phyloP scores from a whole-genome alignment of 371 early-diverging fungal genomes.

The Syncephalis plumigaleata region DNA sequence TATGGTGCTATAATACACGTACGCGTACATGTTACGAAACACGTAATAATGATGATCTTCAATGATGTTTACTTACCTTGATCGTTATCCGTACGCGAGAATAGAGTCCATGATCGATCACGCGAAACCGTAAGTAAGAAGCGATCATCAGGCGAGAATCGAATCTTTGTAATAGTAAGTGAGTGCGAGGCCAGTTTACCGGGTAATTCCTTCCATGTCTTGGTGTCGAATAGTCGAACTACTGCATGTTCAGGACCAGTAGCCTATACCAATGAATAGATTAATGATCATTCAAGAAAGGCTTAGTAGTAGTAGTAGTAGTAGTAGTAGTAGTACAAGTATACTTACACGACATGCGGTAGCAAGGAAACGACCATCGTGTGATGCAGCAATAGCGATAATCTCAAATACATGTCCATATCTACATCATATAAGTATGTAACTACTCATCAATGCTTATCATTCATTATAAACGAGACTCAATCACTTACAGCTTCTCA shows the following conservation, averaged over 20 bases:
- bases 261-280: constrained; percentile 20
- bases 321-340: no score
- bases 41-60: not conserved
- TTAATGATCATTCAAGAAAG: not conserved
- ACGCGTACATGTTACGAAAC: constrained; percentile 2
- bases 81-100: constrained; percentile 24
- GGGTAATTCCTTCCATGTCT: constrained; percentile 48
- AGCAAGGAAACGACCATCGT: constrained; percentile 55
- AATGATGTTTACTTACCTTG: not conserved
- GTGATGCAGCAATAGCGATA: constrained; percentile 49
- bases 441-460: not conserved
- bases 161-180: constrained; percentile 68
- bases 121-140: constrained; percentile 66
- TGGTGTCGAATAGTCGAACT: constrained; percentile 49
- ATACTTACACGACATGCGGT: constrained; percentile 63
- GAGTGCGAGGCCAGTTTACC: constrained; percentile 52
- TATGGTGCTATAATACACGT: no score
- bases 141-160: constrained; percentile 56
- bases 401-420: constrained; percentile 90
- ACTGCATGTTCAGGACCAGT: constrained; percentile 57
- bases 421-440: not conserved
- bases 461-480: no score
- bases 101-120: constrained; percentile 82
- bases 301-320: not conserved
- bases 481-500: constrained; percentile 51